Conservation (phyloP, 2,329 filamentous ascomycete genomes). For the Tolypocladium nubicola region DNA sequence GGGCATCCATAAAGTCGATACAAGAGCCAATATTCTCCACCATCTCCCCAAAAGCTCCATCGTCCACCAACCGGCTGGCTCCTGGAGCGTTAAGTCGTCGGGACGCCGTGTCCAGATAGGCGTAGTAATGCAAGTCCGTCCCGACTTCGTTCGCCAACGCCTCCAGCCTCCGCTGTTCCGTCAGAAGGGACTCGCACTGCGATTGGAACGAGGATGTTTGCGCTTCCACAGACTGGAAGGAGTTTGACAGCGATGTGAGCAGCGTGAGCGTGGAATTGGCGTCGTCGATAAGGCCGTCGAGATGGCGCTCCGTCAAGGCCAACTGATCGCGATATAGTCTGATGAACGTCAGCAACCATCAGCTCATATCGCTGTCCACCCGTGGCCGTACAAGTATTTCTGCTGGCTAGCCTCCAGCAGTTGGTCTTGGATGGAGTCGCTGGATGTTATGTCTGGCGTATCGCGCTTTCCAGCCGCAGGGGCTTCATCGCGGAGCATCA, state of each 20-base stretch:
- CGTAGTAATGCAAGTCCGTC: slow-evolving; percentile 87
- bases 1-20: slow-evolving; percentile 81
- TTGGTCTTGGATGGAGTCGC: slow-evolving; percentile 44
- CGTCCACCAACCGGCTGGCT: slow-evolving; percentile 74
- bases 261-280: slow-evolving; percentile 67
- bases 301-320: slow-evolving; percentile 67
- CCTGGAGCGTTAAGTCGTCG: slow-evolving; percentile 85
- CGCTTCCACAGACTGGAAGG: slow-evolving; percentile 76
- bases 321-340: slow-evolving; percentile 76
- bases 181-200: slow-evolving; percentile 79
- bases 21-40: slow-evolving; percentile 80
- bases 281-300: slow-evolving; percentile 68
- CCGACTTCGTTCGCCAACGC: slow-evolving; percentile 74
- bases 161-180: slow-evolving; percentile 70
- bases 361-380: neutral
- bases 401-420: slow-evolving; percentile 75
- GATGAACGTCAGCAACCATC: slow-evolving; percentile 15
- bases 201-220: slow-evolving; percentile 91
- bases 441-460: slow-evolving; percentile 6
- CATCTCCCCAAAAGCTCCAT: slow-evolving; percentile 79
- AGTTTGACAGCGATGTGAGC: slow-evolving; percentile 68
- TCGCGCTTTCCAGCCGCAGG: slow-evolving; percentile 13
- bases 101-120: slow-evolving; percentile 84
- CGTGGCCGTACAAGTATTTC: slow-evolving; percentile 61
- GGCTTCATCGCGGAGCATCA: slow-evolving; percentile 22